phyloP scores from a whole-genome alignment of 371 early-diverging fungal species.

The Rhizopus microsporus region DNA sequence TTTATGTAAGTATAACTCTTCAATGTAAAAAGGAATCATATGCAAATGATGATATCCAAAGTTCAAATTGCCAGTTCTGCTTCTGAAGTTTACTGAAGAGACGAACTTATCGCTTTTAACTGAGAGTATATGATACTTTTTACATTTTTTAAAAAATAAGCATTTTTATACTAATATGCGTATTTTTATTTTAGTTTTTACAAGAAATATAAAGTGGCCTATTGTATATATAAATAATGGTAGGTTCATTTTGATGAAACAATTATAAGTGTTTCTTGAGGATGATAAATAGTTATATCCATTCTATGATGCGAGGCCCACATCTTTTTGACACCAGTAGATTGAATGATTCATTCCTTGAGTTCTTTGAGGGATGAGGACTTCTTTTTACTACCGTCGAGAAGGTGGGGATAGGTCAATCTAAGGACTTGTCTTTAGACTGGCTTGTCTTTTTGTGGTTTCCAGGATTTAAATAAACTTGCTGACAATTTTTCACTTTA shows the following conservation, averaged over 20 bases:
- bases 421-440: background rate
- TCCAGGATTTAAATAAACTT: conserved; percentile 45
- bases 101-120: conserved; percentile 14
- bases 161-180: conserved; percentile 12
- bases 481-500: conserved; percentile 26
- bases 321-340: conserved; percentile 26
- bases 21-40: conserved; percentile 11
- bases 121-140: conserved; percentile 1
- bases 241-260: conserved; percentile 11
- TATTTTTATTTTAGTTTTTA: background rate
- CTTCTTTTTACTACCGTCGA: conserved; percentile 16
- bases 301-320: conserved; percentile 49
- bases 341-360: conserved; percentile 15
- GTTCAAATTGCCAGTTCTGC: conserved; percentile 49
- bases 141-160: conserved; percentile 9
- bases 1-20: background rate
- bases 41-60: conserved; percentile 30
- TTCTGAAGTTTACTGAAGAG: conserved; percentile 42
- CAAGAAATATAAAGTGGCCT: background rate
- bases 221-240: background rate
- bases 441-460: conserved; percentile 36
- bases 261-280: conserved; percentile 13
- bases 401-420: conserved; percentile 25
- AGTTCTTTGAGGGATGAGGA: conserved; percentile 34
- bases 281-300: conserved; percentile 49